A percentile compares a stretch with the other conserved stretches of the same genome.
Conservation (phyloP, 331 rosid species). For the Arachis monticola region DNA sequence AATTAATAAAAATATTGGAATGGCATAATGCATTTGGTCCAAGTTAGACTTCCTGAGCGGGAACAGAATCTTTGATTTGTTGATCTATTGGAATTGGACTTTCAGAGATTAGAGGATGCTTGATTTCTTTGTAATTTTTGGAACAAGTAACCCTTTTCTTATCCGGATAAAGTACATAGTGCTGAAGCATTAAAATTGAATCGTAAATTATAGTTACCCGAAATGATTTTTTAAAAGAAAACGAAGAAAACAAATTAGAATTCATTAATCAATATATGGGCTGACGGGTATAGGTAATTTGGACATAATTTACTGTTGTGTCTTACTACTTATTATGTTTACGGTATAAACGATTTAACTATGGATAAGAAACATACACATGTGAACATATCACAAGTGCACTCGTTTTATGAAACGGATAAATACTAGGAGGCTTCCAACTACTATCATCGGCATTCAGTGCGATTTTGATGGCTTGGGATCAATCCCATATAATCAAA, state of each 20-base stretch:
- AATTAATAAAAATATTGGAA: not conserved
- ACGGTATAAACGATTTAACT: too few relatives aligned
- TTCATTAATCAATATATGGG: not conserved
- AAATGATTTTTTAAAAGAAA: not conserved
- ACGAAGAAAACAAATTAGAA: not conserved
- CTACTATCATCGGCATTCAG: too few relatives aligned
- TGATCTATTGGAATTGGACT: slow-evolving; percentile 34
- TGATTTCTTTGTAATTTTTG: slow-evolving; percentile 35
- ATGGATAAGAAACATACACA: too few relatives aligned
- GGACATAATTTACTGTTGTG: too few relatives aligned
- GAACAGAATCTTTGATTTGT: slow-evolving; percentile 19
- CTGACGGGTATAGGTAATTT: too few relatives aligned
- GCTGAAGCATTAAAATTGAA: slow-evolving; percentile 73
- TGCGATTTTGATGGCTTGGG: too few relatives aligned
- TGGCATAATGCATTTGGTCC: not conserved
- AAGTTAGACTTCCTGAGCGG: slow-evolving; percentile 18
- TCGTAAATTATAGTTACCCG: slow-evolving; percentile 72
- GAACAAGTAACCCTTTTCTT: slow-evolving; percentile 31
- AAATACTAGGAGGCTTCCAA: too few relatives aligned
- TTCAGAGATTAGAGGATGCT: slow-evolving; percentile 44
- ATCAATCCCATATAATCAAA: too few relatives aligned
- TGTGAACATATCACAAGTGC: too few relatives aligned
- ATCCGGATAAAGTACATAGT: slow-evolving; percentile 61
- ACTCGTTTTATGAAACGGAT: too few relatives aligned
- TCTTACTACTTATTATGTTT: too few relatives aligned